These are phyloP conservation scores for Curvularia sp. DNA, from an alignment of 2,329 filamentous ascomycete species.

Conservation along the genomic window DNA sequence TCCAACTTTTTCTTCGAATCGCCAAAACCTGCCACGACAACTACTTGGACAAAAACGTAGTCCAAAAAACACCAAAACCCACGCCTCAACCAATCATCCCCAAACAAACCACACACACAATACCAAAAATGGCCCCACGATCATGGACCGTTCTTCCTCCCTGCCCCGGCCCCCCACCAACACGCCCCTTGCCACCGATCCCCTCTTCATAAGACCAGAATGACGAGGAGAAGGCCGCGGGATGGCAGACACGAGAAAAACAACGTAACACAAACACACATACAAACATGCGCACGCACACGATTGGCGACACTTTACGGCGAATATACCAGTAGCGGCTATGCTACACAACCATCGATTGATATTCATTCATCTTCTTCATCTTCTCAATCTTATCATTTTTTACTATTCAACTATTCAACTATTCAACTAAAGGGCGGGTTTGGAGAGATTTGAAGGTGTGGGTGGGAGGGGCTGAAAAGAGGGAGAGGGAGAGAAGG, in stretches of 20 bases:
- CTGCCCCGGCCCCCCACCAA: conserved; percentile 12
- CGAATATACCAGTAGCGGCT: conserved; percentile 6
- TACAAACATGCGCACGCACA: too few species aligned
- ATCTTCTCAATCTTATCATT: too few species aligned
- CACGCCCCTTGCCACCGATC: conserved; percentile 3
- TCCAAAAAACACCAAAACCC: too few species aligned
- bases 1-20: background rate
- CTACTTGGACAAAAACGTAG: background rate
- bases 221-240: background rate
- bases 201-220: background rate
- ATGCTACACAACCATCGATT: conserved; percentile 5
- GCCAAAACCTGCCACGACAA: background rate
- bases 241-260: too few species aligned
- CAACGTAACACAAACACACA: too few species aligned
- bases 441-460: too few species aligned
- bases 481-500: background rate
- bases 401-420: too few species aligned
- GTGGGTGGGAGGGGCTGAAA: background rate
- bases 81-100: background rate
- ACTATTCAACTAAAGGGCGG: background rate
- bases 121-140: conserved; percentile 6
- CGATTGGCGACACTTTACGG: too few species aligned
- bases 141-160: conserved; percentile 7
- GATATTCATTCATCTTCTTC: background rate
- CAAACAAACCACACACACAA: background rate